phyloP scores from a whole-genome alignment of 1,284 basidiomycete genomes.

The Fomes fomentarius region DNA sequence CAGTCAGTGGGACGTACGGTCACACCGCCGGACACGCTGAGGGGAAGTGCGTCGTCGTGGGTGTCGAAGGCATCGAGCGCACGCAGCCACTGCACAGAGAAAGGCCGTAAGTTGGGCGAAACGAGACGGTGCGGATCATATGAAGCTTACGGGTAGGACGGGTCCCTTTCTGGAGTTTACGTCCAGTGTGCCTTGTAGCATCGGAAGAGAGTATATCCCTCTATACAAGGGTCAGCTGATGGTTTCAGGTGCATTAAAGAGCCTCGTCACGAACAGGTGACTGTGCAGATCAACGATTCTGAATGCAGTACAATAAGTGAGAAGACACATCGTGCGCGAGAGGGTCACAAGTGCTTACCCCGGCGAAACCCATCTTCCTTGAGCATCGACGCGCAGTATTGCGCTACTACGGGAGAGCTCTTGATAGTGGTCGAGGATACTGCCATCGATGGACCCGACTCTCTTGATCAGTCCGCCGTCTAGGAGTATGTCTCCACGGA shows the following conservation, averaged over 20 bases:
- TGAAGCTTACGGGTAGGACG: conserved; percentile 34
- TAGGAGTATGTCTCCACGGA: conserved; percentile 56
- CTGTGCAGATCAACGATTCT: conserved; percentile 26
- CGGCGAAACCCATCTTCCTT: neutral
- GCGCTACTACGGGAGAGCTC: neutral
- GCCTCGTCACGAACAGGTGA: conserved; percentile 7
- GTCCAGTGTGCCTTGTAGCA: conserved; percentile 33
- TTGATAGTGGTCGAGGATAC: neutral
- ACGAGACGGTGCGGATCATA: neutral
- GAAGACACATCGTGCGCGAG: no score
- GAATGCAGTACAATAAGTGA: neutral
- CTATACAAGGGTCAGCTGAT: neutral
- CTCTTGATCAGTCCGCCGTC: conserved; percentile 53
- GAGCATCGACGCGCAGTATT: neutral
- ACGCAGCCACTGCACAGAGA: conserved; percentile 45
- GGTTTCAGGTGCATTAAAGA: no score
- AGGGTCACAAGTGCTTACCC: neutral
- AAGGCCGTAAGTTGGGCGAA: neutral
- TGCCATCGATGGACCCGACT: neutral
- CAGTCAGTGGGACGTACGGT: conserved; percentile 29
- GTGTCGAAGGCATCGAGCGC: conserved; percentile 48
- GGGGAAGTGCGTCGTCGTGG: conserved; percentile 38
- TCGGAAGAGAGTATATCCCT: conserved; percentile 17
- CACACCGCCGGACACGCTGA: conserved; percentile 48
- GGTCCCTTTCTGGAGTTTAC: conserved; percentile 39